Evolutionary conservation across 352 stramenopile genomes (phyloP).

Genomic region (Saprolegnia parasitica): DNA sequence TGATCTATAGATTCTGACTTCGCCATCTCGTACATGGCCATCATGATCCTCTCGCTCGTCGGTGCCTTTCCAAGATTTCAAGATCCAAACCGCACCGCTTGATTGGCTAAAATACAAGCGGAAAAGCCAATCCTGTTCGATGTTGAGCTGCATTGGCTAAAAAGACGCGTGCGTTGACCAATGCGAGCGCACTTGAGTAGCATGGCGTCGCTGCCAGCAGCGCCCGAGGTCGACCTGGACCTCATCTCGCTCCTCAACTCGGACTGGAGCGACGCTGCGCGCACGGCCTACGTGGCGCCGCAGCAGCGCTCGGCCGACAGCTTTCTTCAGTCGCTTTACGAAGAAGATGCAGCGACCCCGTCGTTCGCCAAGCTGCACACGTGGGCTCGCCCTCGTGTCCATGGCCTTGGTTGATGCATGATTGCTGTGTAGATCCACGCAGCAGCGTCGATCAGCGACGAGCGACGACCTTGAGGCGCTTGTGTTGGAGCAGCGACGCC

Average conservation of each 20-base stretch:
- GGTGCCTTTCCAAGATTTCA: too few species aligned
- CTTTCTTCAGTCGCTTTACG: neutral
- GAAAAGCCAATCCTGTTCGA: too few species aligned
- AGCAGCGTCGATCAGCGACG: neutral
- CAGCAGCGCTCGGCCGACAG: neutral
- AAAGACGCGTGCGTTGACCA: neutral
- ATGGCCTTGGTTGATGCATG: too few species aligned
- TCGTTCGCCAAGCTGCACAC: neutral
- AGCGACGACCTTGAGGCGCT: neutral
- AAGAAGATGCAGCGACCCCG: neutral
- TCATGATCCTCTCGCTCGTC: too few species aligned
- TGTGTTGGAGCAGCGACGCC: neutral
- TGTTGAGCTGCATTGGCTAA: conserved; percentile 3
- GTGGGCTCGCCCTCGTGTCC: too few species aligned
- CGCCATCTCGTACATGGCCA: too few species aligned
- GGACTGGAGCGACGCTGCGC: neutral
- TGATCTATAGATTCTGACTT: neutral
- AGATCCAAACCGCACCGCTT: too few species aligned
- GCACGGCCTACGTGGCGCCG: neutral
- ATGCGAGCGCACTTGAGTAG: neutral
- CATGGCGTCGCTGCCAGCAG: too few species aligned
- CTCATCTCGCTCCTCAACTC: neutral
- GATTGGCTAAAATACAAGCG: too few species aligned
- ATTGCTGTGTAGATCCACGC: too few species aligned
- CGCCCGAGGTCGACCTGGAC: neutral